These are phyloP conservation scores for Mortierella sp. DNA, from an alignment of 371 early-diverging fungal genomes.

Conservation along the genomic window DNA sequence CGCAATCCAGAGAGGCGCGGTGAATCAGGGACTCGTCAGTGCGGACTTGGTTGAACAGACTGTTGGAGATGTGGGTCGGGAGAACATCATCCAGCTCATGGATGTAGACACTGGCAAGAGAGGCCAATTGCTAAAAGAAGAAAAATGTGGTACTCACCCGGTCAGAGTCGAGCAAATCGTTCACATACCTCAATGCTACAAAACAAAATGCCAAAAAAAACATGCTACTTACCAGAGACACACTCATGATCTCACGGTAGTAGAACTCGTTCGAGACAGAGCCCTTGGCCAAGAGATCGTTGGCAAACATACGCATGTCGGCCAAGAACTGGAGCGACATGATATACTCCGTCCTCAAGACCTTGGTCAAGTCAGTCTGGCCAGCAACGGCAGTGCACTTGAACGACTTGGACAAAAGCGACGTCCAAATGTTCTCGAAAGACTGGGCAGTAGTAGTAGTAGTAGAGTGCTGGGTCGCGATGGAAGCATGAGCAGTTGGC, in stretches of 20 bases:
- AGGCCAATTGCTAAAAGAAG: slow-evolving; percentile 65
- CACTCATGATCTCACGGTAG: slow-evolving; percentile 73
- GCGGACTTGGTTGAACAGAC: slow-evolving; percentile 65
- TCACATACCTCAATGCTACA: no score
- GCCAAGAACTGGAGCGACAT: slow-evolving; percentile 72
- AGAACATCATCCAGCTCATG: slow-evolving; percentile 76
- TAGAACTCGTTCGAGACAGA: slow-evolving; percentile 69
- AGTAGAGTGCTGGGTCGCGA: not conserved
- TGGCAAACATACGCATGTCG: slow-evolving; percentile 65
- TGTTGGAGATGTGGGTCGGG: slow-evolving; percentile 66
- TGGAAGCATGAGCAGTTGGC: not conserved
- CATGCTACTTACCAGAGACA: slow-evolving; percentile 56
- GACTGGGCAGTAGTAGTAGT: not conserved
- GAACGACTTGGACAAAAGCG: slow-evolving; percentile 53
- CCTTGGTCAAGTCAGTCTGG: slow-evolving; percentile 56
- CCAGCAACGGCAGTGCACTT: slow-evolving; percentile 5
- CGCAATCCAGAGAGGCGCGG: slow-evolving; percentile 69
- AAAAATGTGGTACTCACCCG: slow-evolving; percentile 40
- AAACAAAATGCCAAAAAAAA: not conserved
- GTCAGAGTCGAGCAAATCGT: not conserved
- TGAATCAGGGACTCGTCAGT: slow-evolving; percentile 66
- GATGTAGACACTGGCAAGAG: slow-evolving; percentile 68
- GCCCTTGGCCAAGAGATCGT: slow-evolving; percentile 61
- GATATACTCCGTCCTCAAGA: slow-evolving; percentile 67
- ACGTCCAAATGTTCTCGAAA: slow-evolving; percentile 64